These are phyloP conservation scores for Melanogaster broomeanus DNA, from an alignment of 768 basidiomycete species.

Conservation along the genomic window DNA sequence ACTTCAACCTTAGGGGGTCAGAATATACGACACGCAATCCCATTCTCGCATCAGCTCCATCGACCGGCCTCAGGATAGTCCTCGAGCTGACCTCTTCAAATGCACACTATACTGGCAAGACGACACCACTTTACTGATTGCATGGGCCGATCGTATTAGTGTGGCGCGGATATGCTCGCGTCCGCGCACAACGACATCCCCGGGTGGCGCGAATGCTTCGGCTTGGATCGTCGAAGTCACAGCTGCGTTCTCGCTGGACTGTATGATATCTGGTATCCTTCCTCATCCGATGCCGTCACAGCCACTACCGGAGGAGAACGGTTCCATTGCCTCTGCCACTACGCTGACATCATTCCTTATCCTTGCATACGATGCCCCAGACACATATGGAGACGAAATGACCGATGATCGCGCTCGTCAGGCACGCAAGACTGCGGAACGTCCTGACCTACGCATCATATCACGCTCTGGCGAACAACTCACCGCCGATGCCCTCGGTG, in stretches of 20 bases:
- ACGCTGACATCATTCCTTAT: conserved; percentile 75
- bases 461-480: conserved; percentile 87
- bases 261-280: conserved; percentile 90
- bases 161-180: conserved; percentile 78
- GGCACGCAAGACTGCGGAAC: conserved; percentile 80
- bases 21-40: conserved; percentile 84
- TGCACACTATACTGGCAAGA: conserved; percentile 93
- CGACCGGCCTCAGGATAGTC: conserved; percentile 78
- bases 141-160: conserved; percentile 93
- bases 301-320: conserved; percentile 15
- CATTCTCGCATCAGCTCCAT: conserved; percentile 83
- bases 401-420: conserved; percentile 72
- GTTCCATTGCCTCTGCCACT: conserved; percentile 20
- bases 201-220: conserved; percentile 48
- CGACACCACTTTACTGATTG: conserved; percentile 85
- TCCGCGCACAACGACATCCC: conserved; percentile 43
- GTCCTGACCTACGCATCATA: conserved; percentile 94
- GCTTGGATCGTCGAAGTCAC: conserved; percentile 84
- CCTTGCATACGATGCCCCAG: conserved; percentile 84
- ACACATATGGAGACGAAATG: conserved; percentile 66
- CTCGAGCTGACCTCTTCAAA: conserved; percentile 93
- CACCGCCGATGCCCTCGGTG: conserved; percentile 77
- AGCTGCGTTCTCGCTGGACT: conserved; percentile 89
- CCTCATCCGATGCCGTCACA: conserved; percentile 59
- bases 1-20: conserved; percentile 69